These are phyloP conservation scores for Cercophora sp. DNA, from an alignment of 495 filamentous ascomycete species.

Conservation along the genomic window DNA sequence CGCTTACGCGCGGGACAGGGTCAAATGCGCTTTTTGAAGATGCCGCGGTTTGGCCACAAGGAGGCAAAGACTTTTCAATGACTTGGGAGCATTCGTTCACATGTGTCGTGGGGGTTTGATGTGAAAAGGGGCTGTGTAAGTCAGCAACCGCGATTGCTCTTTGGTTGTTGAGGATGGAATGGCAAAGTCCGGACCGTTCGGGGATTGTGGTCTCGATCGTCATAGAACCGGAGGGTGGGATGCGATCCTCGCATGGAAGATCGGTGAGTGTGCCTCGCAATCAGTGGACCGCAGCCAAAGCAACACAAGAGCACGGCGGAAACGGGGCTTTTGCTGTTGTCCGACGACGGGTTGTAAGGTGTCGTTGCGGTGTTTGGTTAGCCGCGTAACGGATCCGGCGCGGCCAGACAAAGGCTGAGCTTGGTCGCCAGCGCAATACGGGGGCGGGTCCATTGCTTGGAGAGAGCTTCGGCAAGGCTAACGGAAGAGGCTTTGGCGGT, in stretches of 20 bases:
- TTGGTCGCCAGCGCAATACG: no score
- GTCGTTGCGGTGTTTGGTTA: slow-evolving; percentile 1
- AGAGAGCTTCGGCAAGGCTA: not conserved
- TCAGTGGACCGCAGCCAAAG: no score
- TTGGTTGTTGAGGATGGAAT: slow-evolving; percentile 2
- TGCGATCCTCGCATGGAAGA: not conserved
- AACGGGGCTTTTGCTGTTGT: no score
- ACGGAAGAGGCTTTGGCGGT: not conserved
- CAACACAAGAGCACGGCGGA: no score
- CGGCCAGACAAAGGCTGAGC: not conserved
- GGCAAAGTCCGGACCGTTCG: not conserved
- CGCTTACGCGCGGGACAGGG: not conserved
- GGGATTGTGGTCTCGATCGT: no score
- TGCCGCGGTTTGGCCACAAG: not conserved
- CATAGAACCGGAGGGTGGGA: no score
- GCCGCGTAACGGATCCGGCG: slow-evolving; percentile 6
- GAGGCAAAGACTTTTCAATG: not conserved
- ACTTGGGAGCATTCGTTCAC: not conserved
- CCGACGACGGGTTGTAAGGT: not conserved
- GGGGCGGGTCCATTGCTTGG: not conserved
- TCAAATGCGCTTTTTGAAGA: not conserved
- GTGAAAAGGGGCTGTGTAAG: slow-evolving; percentile 11
- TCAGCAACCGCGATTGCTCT: no score
- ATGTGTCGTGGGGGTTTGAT: slow-evolving; percentile 1
- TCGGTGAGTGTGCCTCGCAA: not conserved